Evolutionary conservation across 1,284 basidiomycete species (phyloP).

Genomic region (Neolentinus lepideus): DNA sequence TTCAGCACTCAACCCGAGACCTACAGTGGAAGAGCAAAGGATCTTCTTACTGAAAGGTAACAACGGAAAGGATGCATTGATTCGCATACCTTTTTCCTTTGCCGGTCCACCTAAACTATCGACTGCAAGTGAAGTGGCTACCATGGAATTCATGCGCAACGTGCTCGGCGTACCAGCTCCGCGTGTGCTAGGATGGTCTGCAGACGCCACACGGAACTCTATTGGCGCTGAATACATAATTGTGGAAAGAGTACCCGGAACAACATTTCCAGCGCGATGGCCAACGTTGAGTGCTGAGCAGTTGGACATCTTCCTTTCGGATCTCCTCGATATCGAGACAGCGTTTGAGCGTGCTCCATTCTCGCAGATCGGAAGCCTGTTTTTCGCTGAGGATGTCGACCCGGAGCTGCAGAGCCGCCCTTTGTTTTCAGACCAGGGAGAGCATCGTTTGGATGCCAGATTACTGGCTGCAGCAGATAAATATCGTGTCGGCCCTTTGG

Average conservation of each 20-base stretch:
- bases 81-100: conserved; percentile 21
- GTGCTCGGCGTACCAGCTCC: conserved; percentile 24
- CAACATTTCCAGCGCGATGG: conserved; percentile 11
- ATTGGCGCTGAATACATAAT: conserved; percentile 32
- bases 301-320: neutral
- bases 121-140: conserved; percentile 34
- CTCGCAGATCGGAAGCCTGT: conserved; percentile 27
- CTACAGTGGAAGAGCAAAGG: conserved; percentile 24
- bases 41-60: conserved; percentile 24
- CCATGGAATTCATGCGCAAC: conserved; percentile 25
- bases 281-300: conserved; percentile 11
- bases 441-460: conserved; percentile 4
- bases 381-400: conserved; percentile 26
- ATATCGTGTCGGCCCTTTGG: conserved; percentile 19
- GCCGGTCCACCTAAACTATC: conserved; percentile 22
- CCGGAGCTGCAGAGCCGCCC: conserved; percentile 13
- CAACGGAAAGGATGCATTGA: conserved; percentile 22
- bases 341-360: conserved; percentile 16
- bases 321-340: conserved; percentile 16
- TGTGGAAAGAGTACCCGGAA: conserved; percentile 26
- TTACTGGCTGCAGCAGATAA: conserved; percentile 10
- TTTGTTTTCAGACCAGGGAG: conserved; percentile 8
- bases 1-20: conserved; percentile 2
- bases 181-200: conserved; percentile 24
- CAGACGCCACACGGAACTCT: conserved; percentile 13